Base-by-base conservation (phyloP, 2,329 filamentous ascomycete genomes). In the Ophiostoma sp. region DNA sequence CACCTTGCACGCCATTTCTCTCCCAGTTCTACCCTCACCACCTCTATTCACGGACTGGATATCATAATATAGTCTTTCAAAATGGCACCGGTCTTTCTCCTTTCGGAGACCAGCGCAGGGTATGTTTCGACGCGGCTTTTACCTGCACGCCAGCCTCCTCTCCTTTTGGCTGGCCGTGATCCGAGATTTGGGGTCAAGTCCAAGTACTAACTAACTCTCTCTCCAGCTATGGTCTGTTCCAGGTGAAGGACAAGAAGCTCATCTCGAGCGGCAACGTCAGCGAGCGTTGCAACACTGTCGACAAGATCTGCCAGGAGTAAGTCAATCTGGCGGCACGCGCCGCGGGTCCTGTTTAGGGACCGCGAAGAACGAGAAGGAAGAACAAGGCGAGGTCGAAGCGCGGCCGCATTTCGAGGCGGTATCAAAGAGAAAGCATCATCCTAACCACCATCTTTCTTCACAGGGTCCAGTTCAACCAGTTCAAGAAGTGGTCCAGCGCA, bases 241-340 rank as follows among this genome's bases (percentile, higher is more conserved):
- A 99, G 85, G 91, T 94, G 75, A 92, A 93, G 79, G 94, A 98
- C 86, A 98, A 97, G 87, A 98, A 98, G 84, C 86, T 98, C 70
- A 84, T 99, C 73, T 95, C 96, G 80, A 89, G 90, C 76, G 90
- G 94, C 80, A 88, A 93, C 76, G 81, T 96, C 72, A 85, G 87
- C 72, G 88, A 66, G 6, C 73, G 95, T 78, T 84, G 93, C 71
- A 85, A 88, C 73, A 90, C 89, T 70, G 88, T 92, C 47, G 93
- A 97, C 79, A 91, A 91, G 75, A 87, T 96, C 72, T 91, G 92
- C 75, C 90, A 91, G 75, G 87, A 96, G 90, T 94, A 83, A 84
- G 90, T 85, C 18, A 44, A 41, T 8, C 14, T 58, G 42, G 27
- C 60, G 44, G 36, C n/a, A 64, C 42, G 63, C 41, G 18, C 27